Evolutionary conservation across 2,329 filamentous ascomycete genomes (phyloP).

Genomic region (Paracoccidioides lutzii): DNA sequence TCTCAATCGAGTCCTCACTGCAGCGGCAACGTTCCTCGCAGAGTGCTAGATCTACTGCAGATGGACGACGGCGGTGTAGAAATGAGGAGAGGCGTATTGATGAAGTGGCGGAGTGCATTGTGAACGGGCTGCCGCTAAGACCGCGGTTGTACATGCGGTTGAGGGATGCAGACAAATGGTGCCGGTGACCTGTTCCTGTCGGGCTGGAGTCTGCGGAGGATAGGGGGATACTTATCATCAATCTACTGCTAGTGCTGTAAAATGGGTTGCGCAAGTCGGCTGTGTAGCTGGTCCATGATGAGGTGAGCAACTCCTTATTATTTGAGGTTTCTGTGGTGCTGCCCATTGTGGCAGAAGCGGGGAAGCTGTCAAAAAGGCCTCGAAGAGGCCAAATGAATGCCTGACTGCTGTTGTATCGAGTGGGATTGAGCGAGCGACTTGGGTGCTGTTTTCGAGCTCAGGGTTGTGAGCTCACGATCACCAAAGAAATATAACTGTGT

Average conservation of each 20-base stretch:
- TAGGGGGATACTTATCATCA: constrained; percentile 19
- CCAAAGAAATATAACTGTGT: neutral
- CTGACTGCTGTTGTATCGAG: constrained; percentile 9
- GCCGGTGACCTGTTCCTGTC: constrained; percentile 14
- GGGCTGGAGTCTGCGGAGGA: constrained; percentile 20
- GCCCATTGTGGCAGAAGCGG: constrained; percentile 7
- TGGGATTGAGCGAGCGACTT: neutral
- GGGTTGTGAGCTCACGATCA: neutral
- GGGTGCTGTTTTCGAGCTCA: neutral
- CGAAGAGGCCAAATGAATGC: constrained; percentile 13
- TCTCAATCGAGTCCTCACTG: constrained; percentile 26
- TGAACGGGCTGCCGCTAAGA: constrained; percentile 20
- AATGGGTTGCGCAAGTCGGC: constrained; percentile 22
- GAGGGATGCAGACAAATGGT: constrained; percentile 14
- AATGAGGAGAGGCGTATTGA: constrained; percentile 20
- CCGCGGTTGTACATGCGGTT: constrained; percentile 12
- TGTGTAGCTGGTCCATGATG: constrained; percentile 19
- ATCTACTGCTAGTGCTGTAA: constrained; percentile 17
- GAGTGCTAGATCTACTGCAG: constrained; percentile 32
- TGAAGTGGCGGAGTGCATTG: constrained; percentile 16
- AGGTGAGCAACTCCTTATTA: constrained; percentile 9
- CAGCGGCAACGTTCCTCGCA: constrained; percentile 31
- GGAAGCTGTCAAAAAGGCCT: constrained; percentile 11
- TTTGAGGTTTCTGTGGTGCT: neutral
- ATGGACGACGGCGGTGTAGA: constrained; percentile 30